A percentile compares a stretch with the other conserved stretches of the same genome.
These are phyloP conservation scores for Penicillium salamii DNA, from an alignment of 495 filamentous ascomycete genomes.

Conservation along the genomic window DNA sequence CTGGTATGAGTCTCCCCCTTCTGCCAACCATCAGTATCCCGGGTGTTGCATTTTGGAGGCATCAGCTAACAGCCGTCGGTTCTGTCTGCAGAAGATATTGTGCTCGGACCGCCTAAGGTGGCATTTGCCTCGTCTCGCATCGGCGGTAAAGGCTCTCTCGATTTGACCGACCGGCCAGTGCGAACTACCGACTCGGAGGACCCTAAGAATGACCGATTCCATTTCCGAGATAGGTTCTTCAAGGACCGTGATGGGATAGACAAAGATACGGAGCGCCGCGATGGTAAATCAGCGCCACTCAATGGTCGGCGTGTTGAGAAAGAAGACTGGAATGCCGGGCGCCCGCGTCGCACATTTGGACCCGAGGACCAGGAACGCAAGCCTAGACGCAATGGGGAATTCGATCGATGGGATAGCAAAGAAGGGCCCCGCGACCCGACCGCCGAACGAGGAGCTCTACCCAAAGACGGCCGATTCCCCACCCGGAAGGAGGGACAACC, in stretches of 20 bases:
- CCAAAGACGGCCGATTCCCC: constrained; percentile 48
- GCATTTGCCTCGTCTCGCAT: constrained; percentile 78
- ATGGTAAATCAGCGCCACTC: constrained; percentile 31
- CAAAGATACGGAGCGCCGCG: constrained; percentile 42
- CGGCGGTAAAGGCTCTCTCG: constrained; percentile 51
- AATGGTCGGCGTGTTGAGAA: constrained; percentile 49
- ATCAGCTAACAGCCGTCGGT: constrained; percentile 16
- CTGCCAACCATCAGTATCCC: not conserved
- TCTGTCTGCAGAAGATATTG: constrained; percentile 66
- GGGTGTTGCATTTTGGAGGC: constrained; percentile 7
- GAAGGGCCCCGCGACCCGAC: constrained; percentile 48
- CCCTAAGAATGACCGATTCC: constrained; percentile 57
- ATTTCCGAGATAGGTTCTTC: constrained; percentile 54
- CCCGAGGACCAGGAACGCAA: constrained; percentile 55
- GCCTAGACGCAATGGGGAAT: constrained; percentile 59
- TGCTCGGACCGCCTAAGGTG: constrained; percentile 84
- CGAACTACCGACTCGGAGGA: constrained; percentile 50
- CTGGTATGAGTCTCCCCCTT: constrained; percentile 33
- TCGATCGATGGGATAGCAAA: constrained; percentile 52
- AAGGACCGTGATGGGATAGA: constrained; percentile 48
- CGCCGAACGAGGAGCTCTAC: constrained; percentile 37
- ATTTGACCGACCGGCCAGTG: constrained; percentile 42
- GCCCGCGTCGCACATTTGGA: constrained; percentile 50
- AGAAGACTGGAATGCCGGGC: constrained; percentile 59
- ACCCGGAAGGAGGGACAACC: constrained; percentile 44